These are phyloP conservation scores for Amanita jacksonii DNA, from an alignment of 768 basidiomycete species.

Conservation along the genomic window DNA sequence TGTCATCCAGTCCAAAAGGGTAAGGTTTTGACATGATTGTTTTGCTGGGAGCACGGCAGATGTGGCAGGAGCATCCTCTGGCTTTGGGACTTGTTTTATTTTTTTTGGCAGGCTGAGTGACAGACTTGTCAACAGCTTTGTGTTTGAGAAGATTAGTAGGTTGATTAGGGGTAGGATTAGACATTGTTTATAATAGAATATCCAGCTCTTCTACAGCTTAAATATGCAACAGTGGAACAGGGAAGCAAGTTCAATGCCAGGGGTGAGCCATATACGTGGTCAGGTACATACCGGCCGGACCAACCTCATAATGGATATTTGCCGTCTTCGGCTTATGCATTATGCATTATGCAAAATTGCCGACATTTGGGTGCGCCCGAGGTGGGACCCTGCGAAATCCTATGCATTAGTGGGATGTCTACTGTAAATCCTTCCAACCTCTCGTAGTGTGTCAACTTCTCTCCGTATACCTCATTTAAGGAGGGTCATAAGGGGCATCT, in stretches of 20 bases:
- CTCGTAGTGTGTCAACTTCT: too few species aligned
- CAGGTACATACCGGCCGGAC: neutral
- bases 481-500: too few species aligned
- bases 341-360: slow-evolving; percentile 1
- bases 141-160: slow-evolving; percentile 2
- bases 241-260: neutral
- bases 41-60: slow-evolving; percentile 6
- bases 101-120: slow-evolving; percentile 2
- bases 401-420: slow-evolving; percentile 4
- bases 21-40: slow-evolving; percentile 12
- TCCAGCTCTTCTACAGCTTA: slow-evolving; percentile 3
- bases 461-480: too few species aligned
- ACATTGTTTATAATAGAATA: neutral
- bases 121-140: slow-evolving; percentile 2
- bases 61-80: slow-evolving; percentile 10
- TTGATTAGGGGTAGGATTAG: slow-evolving; percentile 1
- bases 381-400: slow-evolving; percentile 4
- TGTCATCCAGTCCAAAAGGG: slow-evolving; percentile 17
- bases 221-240: slow-evolving; percentile 1
- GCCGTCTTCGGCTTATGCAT: slow-evolving; percentile 1
- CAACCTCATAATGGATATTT: slow-evolving; percentile 3
- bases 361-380: slow-evolving; percentile 2
- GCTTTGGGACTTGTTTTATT: slow-evolving; percentile 4
- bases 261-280: slow-evolving; percentile 1
- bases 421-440: too few species aligned